phyloP scores from a whole-genome alignment of 1,284 basidiomycete genomes.

The Cystobasidiaceae sp. region DNA sequence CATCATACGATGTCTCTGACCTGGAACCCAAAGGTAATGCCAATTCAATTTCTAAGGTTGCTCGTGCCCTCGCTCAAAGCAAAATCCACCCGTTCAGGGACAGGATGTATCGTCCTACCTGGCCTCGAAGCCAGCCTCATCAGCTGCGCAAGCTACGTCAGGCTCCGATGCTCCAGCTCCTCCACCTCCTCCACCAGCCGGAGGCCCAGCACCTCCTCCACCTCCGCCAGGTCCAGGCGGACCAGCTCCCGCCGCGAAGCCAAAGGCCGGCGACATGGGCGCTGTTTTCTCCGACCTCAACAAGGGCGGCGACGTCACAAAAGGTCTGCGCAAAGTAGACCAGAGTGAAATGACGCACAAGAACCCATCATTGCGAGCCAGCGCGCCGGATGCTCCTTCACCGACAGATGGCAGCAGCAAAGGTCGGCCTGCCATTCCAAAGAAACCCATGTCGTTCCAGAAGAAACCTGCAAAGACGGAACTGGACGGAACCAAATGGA shows the following conservation, averaged over 20 bases:
- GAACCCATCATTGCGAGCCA: conserved; percentile 76
- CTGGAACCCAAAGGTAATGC: conserved; percentile 90
- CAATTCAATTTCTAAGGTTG: no score
- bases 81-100: no score
- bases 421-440: conserved; percentile 57
- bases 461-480: conserved; percentile 92
- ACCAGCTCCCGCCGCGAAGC: conserved; percentile 48
- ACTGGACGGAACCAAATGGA: conserved; percentile 91
- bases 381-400: conserved; percentile 45
- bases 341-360: conserved; percentile 98
- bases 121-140: conserved; percentile 40
- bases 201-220: conserved; percentile 51
- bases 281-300: conserved; percentile 93
- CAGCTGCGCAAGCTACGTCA: conserved; percentile 56
- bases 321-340: conserved; percentile 86
- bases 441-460: conserved; percentile 68
- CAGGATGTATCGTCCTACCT: conserved; percentile 41
- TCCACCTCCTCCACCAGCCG: conserved; percentile 40
- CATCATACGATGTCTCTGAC: conserved; percentile 78
- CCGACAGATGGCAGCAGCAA: not conserved
- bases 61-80: no score
- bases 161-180: conserved; percentile 42
- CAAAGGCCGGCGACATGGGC: conserved; percentile 58
- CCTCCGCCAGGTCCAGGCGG: conserved; percentile 57
- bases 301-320: conserved; percentile 82